Base-by-base conservation (phyloP, 257 asterid species). In the Solanum dulcamara region DNA sequence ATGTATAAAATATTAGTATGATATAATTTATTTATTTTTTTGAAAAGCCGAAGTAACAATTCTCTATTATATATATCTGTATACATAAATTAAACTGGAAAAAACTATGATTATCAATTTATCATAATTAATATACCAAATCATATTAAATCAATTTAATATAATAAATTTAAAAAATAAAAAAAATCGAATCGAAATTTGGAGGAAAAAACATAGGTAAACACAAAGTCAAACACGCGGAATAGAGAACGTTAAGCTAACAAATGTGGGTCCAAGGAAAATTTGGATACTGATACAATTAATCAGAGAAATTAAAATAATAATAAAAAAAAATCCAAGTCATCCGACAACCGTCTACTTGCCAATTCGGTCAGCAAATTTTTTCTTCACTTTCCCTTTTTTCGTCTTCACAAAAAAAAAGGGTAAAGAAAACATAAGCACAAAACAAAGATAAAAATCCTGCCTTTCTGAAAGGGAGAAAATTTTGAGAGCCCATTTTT, bases 291-390 rank as follows among this genome's bases (percentile, higher is more conserved):
- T 53, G 60, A 51, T 51, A n/a, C n/a, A 55, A 57, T 57, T 57
- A 14, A 57, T 57, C 30, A 1, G 14, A 22, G 6, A 15, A 55
- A n/a, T n/a, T 3, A 3, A n/a, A 57, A n/a, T 5, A 50, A 1
- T 1, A 2, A 11, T 20, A 88, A 74, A n/a, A 1, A 48, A 42
- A 28, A 26, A 24, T 75, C 82, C 60, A 75, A 28, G 82, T 75
- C 80, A 6, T 28, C 38, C 15, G 86, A 53, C 46, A 44, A 88
- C 93, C 88, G 89, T 22, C 80, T 83, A 91, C 94, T 89, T 68
- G 84, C 88, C 84, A 86, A 81, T 60, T 88, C 88, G 81, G 94
- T 92, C 89, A 85, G 85, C 6, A n/a, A 72, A 30, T 10, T 32
- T 67, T 80, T 77, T 66, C 38, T 80, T 55, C 70, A 32, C 66